A percentile compares a stretch with the other conserved stretches of the same genome.
phyloP scores from a whole-genome alignment of 306 rosid species.

The Sindora glabra region DNA sequence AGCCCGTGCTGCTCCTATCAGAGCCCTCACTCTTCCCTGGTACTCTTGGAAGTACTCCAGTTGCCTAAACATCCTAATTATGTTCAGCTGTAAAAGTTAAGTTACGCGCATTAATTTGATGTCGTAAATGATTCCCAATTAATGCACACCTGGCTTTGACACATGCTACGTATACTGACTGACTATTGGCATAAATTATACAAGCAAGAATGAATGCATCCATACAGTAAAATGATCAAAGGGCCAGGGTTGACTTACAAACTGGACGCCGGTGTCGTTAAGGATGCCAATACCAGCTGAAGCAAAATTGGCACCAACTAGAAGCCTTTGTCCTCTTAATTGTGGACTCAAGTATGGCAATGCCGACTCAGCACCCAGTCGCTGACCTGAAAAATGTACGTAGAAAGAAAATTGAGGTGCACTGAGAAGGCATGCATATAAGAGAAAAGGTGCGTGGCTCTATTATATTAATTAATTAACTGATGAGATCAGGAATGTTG shows the following conservation, averaged over 20 bases:
- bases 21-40: conserved; percentile 32
- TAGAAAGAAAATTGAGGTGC: neutral
- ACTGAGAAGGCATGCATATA: neutral
- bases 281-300: conserved; percentile 78
- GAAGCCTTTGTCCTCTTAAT: conserved; percentile 47
- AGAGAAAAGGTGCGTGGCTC: neutral
- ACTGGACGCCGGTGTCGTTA: conserved; percentile 72
- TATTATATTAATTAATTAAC: conserved; percentile 15
- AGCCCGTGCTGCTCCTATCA: conserved; percentile 25
- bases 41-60: conserved; percentile 50
- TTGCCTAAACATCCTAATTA: conserved; percentile 59
- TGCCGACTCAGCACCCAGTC: conserved; percentile 36
- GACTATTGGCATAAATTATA: too few species aligned
- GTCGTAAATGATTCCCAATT: neutral
- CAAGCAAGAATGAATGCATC: neutral
- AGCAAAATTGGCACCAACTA: conserved; percentile 72
- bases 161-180: too few species aligned
- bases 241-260: conserved; percentile 34
- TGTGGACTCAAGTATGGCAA: conserved; percentile 69
- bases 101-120: neutral
- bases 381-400: conserved; percentile 44
- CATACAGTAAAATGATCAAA: neutral
- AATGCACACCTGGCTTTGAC: too few species aligned
- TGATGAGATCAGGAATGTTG: conserved; percentile 57
- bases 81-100: conserved; percentile 35